Evolutionary conservation across 495 filamentous ascomycete genomes (phyloP).

Genomic region (Xylaria longipes): DNA sequence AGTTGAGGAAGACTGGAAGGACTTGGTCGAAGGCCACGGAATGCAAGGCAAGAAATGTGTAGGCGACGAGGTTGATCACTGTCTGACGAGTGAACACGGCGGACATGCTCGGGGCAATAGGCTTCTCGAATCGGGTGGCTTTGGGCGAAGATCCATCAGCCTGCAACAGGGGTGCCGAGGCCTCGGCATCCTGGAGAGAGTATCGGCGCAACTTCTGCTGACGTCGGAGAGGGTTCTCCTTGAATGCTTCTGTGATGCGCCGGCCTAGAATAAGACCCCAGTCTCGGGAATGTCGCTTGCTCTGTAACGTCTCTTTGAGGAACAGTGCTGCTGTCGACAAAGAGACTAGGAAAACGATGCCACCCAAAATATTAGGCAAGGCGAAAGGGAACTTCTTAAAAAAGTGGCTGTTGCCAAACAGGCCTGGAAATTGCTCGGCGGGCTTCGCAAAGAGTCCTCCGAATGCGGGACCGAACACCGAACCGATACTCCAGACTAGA

Average conservation of each 20-base stretch:
- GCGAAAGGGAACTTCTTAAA: constrained; percentile 79
- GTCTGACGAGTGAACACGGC: constrained; percentile 80
- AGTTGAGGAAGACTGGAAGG: constrained; percentile 82
- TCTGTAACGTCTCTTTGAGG: constrained; percentile 76
- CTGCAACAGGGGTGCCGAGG: constrained; percentile 48
- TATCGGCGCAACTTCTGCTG: constrained; percentile 43
- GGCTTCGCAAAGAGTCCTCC: constrained; percentile 86
- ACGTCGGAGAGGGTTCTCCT: constrained; percentile 31
- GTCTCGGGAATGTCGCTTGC: constrained; percentile 67
- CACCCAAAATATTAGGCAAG: constrained; percentile 80
- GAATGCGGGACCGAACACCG: constrained; percentile 87
- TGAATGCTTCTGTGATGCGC: constrained; percentile 49
- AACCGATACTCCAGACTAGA: constrained; percentile 78
- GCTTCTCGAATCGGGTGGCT: constrained; percentile 30
- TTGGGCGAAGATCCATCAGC: constrained; percentile 43
- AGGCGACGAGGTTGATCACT: constrained; percentile 73
- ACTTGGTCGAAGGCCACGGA: constrained; percentile 81
- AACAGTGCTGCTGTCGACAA: constrained; percentile 74
- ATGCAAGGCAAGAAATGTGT: constrained; percentile 78
- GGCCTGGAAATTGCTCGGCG: constrained; percentile 66
- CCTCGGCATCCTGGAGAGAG: constrained; percentile 53
- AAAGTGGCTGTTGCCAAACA: constrained; percentile 71
- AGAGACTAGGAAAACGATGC: constrained; percentile 73
- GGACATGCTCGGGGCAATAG: constrained; percentile 57
- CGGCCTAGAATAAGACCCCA: constrained; percentile 73